Evolutionary conservation across 441 rosid species (phyloP).

Genomic region (Populus hybrid): DNA sequence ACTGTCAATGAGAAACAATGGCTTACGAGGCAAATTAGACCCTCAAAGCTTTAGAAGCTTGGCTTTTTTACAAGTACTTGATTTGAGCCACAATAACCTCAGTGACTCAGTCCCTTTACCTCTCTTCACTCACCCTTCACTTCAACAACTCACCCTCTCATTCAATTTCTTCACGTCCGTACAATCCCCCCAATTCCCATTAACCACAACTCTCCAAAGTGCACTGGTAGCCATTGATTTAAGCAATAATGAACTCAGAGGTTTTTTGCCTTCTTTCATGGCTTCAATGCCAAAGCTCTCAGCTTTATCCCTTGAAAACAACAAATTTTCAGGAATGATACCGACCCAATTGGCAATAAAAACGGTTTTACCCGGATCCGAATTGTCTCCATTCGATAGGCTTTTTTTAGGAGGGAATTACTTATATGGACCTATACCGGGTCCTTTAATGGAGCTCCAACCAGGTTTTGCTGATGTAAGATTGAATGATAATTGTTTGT

Average conservation of each 20-base stretch:
- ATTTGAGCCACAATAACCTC: constrained; percentile 49
- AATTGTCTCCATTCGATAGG: too few relatives aligned
- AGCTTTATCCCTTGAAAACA: too few relatives aligned
- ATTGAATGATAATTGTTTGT: too few relatives aligned
- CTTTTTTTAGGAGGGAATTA: too few relatives aligned
- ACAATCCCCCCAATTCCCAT: constrained; percentile 27
- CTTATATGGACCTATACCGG: too few relatives aligned
- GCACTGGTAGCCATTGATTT: constrained; percentile 64
- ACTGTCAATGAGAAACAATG: constrained; percentile 50
- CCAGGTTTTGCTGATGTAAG: too few relatives aligned
- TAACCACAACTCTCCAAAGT: constrained; percentile 24
- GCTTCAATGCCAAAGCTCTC: constrained; percentile 64
- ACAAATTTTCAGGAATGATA: too few relatives aligned
- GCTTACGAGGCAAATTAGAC: constrained; percentile 31
- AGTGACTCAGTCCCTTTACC: constrained; percentile 28
- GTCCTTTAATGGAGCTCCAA: too few relatives aligned
- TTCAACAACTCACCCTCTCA: constrained; percentile 63
- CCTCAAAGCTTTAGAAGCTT: constrained; percentile 27
- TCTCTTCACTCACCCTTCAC: constrained; percentile 47
- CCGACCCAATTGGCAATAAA: too few relatives aligned
- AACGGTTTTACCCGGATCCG: too few relatives aligned
- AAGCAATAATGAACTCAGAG: constrained; percentile 65
- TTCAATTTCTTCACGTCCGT: constrained; percentile 42
- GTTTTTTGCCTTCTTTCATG: constrained; percentile 60
- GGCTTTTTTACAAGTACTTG: constrained; percentile 46